These are phyloP conservation scores for Mycena pura DNA, from an alignment of 768 basidiomycete species.

Conservation along the genomic window DNA sequence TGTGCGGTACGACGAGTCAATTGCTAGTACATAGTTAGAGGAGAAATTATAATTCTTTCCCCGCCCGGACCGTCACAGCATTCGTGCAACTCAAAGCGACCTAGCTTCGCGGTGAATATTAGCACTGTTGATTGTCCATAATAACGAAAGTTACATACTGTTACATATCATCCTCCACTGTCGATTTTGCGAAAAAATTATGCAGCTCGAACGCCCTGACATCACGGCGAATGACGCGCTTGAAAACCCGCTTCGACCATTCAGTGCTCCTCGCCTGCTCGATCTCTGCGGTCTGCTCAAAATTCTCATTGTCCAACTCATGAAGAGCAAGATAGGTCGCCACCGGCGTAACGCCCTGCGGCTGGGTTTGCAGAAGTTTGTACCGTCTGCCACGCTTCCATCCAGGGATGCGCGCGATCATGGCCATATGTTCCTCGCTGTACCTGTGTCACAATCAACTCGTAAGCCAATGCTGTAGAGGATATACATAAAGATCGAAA, in stretches of 20 bases:
- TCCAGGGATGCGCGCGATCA: constrained; percentile 37
- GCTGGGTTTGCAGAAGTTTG: constrained; percentile 31
- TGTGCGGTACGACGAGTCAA: too few species aligned
- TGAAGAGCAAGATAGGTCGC: constrained; percentile 41
- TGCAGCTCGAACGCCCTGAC: constrained; percentile 33
- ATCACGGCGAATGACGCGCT: constrained; percentile 22
- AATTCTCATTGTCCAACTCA: constrained; percentile 33
- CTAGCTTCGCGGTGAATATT: too few species aligned
- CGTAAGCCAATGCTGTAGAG: neutral
- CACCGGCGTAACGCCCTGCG: constrained; percentile 14
- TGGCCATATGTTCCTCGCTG: constrained; percentile 40
- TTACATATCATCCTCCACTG: neutral
- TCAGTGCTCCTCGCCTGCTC: constrained; percentile 30
- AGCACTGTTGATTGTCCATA: too few species aligned
- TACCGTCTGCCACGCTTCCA: constrained; percentile 39
- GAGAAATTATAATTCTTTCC: too few species aligned
- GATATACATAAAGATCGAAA: neutral
- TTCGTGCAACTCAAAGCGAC: too few species aligned
- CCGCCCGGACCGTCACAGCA: too few species aligned
- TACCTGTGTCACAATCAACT: constrained; percentile 28
- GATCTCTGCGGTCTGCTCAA: constrained; percentile 30
- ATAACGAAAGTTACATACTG: too few species aligned
- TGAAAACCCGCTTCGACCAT: constrained; percentile 31
- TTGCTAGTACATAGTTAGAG: too few species aligned
- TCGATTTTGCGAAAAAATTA: constrained; percentile 10